Conservation (phyloP, 441 rosid species). For the Euphorbia schlechtendalii region DNA sequence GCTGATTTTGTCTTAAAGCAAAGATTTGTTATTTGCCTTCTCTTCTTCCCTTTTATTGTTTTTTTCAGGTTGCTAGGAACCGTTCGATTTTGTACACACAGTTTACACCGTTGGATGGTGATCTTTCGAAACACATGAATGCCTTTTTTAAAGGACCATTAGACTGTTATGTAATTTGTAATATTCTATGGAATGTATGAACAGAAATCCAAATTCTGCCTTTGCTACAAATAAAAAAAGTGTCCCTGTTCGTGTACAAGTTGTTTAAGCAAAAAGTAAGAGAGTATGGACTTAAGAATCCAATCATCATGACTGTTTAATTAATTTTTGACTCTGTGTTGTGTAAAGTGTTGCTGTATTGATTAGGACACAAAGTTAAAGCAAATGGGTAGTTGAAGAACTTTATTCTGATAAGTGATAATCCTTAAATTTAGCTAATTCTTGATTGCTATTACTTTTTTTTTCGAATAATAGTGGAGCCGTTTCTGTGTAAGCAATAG, state of each 20-base stretch:
- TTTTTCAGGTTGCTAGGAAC: background rate
- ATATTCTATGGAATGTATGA: constrained; percentile 3
- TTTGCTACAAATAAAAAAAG: constrained; percentile 11
- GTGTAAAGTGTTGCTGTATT: constrained; percentile 37
- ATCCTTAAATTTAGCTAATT: constrained; percentile 7
- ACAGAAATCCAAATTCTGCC: constrained; percentile 22
- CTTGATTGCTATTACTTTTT: constrained; percentile 4
- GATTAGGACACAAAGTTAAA: constrained; percentile 48
- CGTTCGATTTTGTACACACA: background rate
- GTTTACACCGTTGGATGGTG: background rate
- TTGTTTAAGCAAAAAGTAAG: constrained; percentile 11
- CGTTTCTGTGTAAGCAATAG: too few species aligned
- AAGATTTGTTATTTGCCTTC: constrained; percentile 13
- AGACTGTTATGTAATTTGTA: too few species aligned
- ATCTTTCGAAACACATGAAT: background rate
- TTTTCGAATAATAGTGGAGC: too few species aligned
- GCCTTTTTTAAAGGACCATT: background rate
- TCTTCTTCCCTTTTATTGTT: constrained; percentile 5
- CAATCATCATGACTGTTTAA: constrained; percentile 22
- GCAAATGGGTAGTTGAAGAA: constrained; percentile 20
- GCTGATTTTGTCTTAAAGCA: constrained; percentile 17
- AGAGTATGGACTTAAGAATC: constrained; percentile 23
- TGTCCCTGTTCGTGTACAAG: constrained; percentile 17
- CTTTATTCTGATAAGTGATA: constrained; percentile 3
- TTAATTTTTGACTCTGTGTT: constrained; percentile 35